A percentile compares a stretch with the other conserved stretches of the same genome.
These are phyloP conservation scores for Neofusicoccum cordaticola DNA, from an alignment of 2,329 filamentous ascomycete species.

Conservation along the genomic window DNA sequence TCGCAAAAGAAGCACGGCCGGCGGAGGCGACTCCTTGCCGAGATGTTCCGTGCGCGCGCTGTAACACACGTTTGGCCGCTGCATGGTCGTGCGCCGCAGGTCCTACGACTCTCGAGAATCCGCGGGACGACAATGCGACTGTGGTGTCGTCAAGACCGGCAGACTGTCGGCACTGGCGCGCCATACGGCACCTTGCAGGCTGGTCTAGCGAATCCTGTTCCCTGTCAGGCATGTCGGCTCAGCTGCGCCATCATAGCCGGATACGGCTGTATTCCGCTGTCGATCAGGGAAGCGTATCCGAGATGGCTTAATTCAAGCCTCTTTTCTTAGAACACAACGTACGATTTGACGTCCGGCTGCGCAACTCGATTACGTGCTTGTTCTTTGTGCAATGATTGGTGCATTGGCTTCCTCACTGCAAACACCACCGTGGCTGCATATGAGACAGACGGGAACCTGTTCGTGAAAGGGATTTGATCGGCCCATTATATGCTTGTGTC, in stretches of 20 bases:
- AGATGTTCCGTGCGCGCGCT: not conserved
- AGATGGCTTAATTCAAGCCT: not conserved
- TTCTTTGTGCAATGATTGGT: not conserved
- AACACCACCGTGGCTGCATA: no score
- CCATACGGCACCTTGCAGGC: not conserved
- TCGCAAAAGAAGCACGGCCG: not conserved
- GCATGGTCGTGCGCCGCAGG: not conserved
- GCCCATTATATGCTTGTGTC: no score
- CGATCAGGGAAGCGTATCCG: conserved; percentile 1
- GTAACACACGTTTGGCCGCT: not conserved
- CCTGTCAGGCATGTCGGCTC: not conserved
- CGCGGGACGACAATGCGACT: not conserved
- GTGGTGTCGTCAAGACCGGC: not conserved
- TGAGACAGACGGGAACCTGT: no score
- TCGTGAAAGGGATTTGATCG: no score
- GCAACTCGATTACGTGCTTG: not conserved
- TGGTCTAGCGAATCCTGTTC: not conserved
- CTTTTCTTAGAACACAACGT: not conserved
- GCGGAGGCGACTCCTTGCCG: not conserved
- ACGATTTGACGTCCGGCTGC: not conserved
- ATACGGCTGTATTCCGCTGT: conserved; percentile 3
- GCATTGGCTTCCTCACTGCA: not conserved
- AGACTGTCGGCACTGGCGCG: not conserved
- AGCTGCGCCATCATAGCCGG: conserved; percentile 1
- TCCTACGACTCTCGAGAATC: not conserved